Conservation (phyloP, 345 rosid genomes). For the Capsella bursapastoris region DNA sequence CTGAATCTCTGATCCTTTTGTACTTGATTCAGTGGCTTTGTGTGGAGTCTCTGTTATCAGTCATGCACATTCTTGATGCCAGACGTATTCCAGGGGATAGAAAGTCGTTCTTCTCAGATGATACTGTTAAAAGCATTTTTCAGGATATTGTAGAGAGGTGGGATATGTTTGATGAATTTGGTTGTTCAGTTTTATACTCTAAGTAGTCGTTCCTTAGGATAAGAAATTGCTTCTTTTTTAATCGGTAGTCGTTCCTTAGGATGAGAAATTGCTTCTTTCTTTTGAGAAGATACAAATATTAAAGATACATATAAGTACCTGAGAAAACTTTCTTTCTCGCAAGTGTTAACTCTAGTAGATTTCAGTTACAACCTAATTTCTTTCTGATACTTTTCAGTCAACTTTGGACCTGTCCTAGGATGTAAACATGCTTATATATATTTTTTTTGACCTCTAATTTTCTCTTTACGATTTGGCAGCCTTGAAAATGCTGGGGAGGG, state of each 20-base stretch:
- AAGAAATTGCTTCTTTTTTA: background rate
- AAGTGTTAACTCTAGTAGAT: conserved; percentile 13
- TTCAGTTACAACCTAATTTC: background rate
- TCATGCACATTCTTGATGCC: conserved; percentile 59
- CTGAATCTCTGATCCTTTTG: conserved; percentile 28
- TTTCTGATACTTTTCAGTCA: background rate
- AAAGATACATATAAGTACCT: conserved; percentile 1
- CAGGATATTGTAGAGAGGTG: conserved; percentile 86
- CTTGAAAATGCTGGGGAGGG: conserved; percentile 97
- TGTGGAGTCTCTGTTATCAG: conserved; percentile 71
- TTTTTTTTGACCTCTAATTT: background rate
- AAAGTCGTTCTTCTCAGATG: conserved; percentile 66
- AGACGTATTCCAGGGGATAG: conserved; percentile 53
- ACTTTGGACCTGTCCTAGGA: conserved; percentile 9
- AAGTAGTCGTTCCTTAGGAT: background rate
- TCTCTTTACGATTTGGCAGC: conserved; percentile 52
- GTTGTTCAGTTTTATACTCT: background rate
- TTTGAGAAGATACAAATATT: conserved; percentile 2
- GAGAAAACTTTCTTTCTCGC: background rate
- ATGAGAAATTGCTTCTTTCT: background rate
- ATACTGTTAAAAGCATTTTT: conserved; percentile 58
- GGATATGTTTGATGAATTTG: conserved; percentile 19
- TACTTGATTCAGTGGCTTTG: conserved; percentile 73
- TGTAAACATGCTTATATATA: background rate
- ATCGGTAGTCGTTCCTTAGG: background rate